Base-by-base conservation (phyloP, 345 rosid genomes). In the Lepidium sativum region DNA sequence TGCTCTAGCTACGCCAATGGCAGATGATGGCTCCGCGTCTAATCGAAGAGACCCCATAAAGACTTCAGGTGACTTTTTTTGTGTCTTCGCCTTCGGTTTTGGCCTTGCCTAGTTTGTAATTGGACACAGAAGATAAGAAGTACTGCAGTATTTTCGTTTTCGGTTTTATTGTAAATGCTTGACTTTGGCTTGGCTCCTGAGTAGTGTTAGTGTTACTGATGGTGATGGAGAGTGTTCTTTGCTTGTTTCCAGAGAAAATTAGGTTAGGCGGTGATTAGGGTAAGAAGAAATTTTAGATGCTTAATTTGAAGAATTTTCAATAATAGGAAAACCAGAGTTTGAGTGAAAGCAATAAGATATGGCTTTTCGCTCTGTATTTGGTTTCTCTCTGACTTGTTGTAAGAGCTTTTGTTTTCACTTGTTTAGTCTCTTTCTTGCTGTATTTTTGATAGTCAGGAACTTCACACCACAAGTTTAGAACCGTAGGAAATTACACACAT, bases 21-120 rank as follows among this genome's bases (percentile, higher is more conserved):
- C 92, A 11, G 98, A 85, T 14, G 96, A 86, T 33, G 77, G 80
- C 63, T 63, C 74, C 9, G 38, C 81, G 45, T 74, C 75, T 78
- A 80, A 75, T 49, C 73, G 69, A 77, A 80, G 94, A 77, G 89
- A 89, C 71, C 91, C 91, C 15, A 78, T 84, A 65, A 89, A 89
- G 72, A 77, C 89, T 35, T 82, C 87, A 78, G 96, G 94, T 89
- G 53, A 18, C 34, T 25, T 12, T 35, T 54, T 15, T n/a, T n/a
- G n/a, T 53, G n/a, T 23, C 37, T 47, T 42, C 38, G 21, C 8
- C 35, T 52, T 41, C 11, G 20, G 13, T 54, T 18, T 8, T 33
- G 54, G 57, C 15, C 10, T 45, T 59, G 79, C 51, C 59, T 73
- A 45, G 67, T 48, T 62, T 63, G 58, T 63, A 38, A 51, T 21